These are phyloP conservation scores for Choanephora cucurbitarum DNA, from an alignment of 371 early-diverging fungal species.

Conservation along the genomic window DNA sequence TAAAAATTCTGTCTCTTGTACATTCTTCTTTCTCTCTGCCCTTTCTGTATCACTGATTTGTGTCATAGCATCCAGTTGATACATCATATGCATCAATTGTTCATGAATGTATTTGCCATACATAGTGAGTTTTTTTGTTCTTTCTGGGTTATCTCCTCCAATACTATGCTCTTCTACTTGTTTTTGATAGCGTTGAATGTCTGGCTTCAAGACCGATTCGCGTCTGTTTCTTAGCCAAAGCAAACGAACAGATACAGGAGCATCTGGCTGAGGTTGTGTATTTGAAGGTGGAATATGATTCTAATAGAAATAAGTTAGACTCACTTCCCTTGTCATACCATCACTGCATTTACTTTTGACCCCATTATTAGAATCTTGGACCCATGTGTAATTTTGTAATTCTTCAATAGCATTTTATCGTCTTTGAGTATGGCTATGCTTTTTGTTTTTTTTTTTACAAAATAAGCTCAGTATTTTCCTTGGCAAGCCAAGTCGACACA, in stretches of 20 bases:
- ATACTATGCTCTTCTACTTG: slow-evolving; percentile 10
- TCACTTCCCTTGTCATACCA: too few relatives aligned
- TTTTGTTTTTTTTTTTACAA: not conserved
- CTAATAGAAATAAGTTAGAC: not conserved
- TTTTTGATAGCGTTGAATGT: slow-evolving; percentile 14
- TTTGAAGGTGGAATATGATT: slow-evolving; percentile 4
- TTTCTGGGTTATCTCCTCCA: not conserved
- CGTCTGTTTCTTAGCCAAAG: slow-evolving; percentile 14
- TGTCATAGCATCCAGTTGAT: slow-evolving; percentile 21
- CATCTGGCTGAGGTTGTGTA: slow-evolving; percentile 12
- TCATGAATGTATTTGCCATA: slow-evolving; percentile 23
- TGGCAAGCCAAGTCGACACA: too few relatives aligned
- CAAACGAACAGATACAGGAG: slow-evolving; percentile 10
- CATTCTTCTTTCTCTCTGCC: slow-evolving; percentile 10
- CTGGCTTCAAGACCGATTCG: slow-evolving; percentile 14
- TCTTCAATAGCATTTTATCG: slow-evolving; percentile 8
- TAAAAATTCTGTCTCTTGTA: slow-evolving; percentile 14
- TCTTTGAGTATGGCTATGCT: slow-evolving; percentile 17
- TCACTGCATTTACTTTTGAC: slow-evolving; percentile 19
- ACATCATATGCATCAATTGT: slow-evolving; percentile 20
- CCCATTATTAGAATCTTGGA: slow-evolving; percentile 25
- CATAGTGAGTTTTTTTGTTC: slow-evolving; percentile 14
- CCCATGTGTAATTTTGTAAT: slow-evolving; percentile 16
- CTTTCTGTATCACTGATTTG: slow-evolving; percentile 12
- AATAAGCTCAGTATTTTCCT: too few relatives aligned